Base-by-base conservation (phyloP, 2,329 filamentous ascomycete species). In the Metarhizium brunneum region DNA sequence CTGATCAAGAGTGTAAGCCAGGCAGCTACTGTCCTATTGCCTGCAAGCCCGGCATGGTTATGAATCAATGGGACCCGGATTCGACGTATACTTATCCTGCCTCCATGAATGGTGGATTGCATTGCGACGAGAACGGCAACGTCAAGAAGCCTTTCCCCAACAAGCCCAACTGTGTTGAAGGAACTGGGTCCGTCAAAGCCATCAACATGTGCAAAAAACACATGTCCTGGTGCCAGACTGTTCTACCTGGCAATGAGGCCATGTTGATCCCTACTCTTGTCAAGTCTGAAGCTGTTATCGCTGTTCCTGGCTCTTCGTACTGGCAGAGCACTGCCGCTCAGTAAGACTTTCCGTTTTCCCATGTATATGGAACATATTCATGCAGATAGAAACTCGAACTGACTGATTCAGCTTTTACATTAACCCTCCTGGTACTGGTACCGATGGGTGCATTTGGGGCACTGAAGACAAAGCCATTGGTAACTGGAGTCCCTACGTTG, bases 241-340 rank as follows among this genome's bases (percentile, higher is more conserved):
- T 90, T 14, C 71, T 91, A 58, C 88, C 88, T 18, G 88, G 88
- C 52, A 86, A 90, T 64, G 88, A 92, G 73, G 85, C 85, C 58
- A 92, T 92, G 87, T 76, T 91, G 62, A 91, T 91, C 63, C 87
- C 87, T 16, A 92, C 87, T n/a, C 70, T 84, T 59, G 84, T 91
- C 50, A 69, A 68, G 25, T 72, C 75, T 59, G 69, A 68, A 10
- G 74, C 76, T n/a, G 79, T 77, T 35, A 74, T 92, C 54, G 87
- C 88, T 52, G 87, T 92, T 40, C 88, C 88, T 8, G 85, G 77
- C 56, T 71, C 77, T 18, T 77, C 72, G 55, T 92, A 92, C 70
- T 92, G 87, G 88, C 82, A 77, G 62, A 70, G 73, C 48, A 91
- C 88, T 13, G 81, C 87, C 57, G 86, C 88, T 57, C 88, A 92